A percentile compares a stretch with the other conserved stretches of the same genome.
Evolutionary conservation across 2,329 filamentous ascomycete species (phyloP).

Genomic region (Scolecobasidium constrictum): DNA sequence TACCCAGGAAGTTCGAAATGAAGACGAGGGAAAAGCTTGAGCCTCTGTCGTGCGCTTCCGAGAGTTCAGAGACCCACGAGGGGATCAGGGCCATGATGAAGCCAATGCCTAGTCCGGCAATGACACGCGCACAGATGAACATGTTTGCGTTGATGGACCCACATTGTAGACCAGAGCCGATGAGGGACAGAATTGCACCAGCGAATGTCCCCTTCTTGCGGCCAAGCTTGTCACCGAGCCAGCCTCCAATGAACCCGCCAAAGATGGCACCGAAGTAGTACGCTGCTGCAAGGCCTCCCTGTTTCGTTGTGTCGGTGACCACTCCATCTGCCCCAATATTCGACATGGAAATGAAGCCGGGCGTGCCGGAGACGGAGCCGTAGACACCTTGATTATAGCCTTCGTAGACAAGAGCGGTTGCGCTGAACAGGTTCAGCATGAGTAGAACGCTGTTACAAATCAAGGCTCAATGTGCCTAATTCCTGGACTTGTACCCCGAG

Average conservation of each 20-base stretch:
- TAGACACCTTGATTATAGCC: conserved; percentile 24
- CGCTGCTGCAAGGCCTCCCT: conserved; percentile 20
- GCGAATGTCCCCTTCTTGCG: conserved; percentile 49
- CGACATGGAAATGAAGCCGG: conserved; percentile 17
- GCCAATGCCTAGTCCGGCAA: conserved; percentile 49
- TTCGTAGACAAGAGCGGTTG: conserved; percentile 19
- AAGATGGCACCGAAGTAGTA: conserved; percentile 39
- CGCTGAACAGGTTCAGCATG: too few relatives aligned
- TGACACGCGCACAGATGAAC: conserved; percentile 47
- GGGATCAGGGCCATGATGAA: conserved; percentile 49
- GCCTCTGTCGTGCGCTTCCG: conserved; percentile 47
- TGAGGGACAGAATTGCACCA: conserved; percentile 44
- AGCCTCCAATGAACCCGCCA: conserved; percentile 43
- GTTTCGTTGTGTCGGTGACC: conserved; percentile 16
- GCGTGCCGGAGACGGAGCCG: conserved; percentile 21
- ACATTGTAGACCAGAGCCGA: conserved; percentile 50
- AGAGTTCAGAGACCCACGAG: conserved; percentile 53
- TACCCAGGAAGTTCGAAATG: conserved; percentile 57
- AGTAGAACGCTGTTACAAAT: too few relatives aligned
- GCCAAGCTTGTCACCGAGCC: conserved; percentile 51
- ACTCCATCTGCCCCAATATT: conserved; percentile 17
- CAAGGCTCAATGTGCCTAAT: too few relatives aligned
- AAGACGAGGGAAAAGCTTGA: conserved; percentile 44
- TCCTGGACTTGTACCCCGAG: too few relatives aligned
- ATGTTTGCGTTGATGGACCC: conserved; percentile 45